These are phyloP conservation scores for Aspergillus vadensis DNA, from an alignment of 2,329 filamentous ascomycete genomes.

Conservation along the genomic window DNA sequence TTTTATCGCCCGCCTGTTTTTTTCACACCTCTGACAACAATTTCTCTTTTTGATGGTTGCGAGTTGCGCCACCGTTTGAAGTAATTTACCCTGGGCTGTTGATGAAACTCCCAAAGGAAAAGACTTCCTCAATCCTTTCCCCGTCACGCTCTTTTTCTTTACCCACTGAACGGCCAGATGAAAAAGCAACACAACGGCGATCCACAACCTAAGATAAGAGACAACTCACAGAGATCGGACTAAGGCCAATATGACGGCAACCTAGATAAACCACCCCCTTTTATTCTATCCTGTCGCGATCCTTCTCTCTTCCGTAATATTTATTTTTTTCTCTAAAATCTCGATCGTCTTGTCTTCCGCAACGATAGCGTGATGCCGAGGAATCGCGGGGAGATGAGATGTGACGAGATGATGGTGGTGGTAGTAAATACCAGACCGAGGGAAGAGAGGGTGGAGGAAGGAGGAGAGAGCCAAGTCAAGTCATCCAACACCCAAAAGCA, in stretches of 20 bases:
- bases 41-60: no score
- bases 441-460: background rate
- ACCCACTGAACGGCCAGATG: background rate
- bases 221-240: conserved; percentile 3
- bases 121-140: background rate
- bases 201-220: conserved; percentile 2
- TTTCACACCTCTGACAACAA: background rate
- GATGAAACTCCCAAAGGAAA: background rate
- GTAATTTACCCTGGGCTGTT: background rate
- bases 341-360: background rate
- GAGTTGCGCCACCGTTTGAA: background rate
- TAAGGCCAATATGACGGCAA: background rate
- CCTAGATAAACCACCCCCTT: background rate
- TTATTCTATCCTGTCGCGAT: background rate
- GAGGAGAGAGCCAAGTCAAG: background rate
- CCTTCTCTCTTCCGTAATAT: background rate
- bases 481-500: background rate
- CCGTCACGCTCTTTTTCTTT: background rate
- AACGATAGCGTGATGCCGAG: background rate
- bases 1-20: background rate
- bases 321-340: background rate
- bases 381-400: background rate
- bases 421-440: no score
- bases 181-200: background rate
- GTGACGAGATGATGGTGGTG: no score